Conservation (phyloP, 805 yeast species). For the Candida maesae region DNA sequence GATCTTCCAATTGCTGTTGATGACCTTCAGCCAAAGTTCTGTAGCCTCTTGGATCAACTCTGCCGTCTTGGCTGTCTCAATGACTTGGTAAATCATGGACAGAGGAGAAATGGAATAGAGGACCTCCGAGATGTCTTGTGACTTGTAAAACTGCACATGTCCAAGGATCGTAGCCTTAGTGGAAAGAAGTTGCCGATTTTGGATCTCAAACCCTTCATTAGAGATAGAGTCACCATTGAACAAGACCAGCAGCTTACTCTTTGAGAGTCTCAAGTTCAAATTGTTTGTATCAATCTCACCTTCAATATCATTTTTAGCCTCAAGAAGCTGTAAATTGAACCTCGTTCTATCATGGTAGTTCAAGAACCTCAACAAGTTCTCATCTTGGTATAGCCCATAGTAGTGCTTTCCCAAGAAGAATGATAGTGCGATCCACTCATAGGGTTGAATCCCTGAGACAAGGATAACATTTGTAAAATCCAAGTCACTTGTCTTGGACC, state of each 20-base stretch:
- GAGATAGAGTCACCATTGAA: conserved; percentile 16
- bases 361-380: conserved; percentile 37
- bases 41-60: conserved; percentile 34
- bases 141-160: conserved; percentile 5
- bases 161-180: conserved; percentile 10
- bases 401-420: conserved; percentile 48
- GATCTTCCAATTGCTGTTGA: conserved; percentile 47
- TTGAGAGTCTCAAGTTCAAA: conserved; percentile 17
- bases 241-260: conserved; percentile 16
- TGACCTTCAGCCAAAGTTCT: conserved; percentile 38
- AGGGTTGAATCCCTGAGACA: conserved; percentile 33
- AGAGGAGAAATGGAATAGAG: conserved; percentile 47
- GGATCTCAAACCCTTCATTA: background rate
- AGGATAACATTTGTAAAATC: conserved; percentile 34
- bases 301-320: conserved; percentile 26
- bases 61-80: conserved; percentile 41
- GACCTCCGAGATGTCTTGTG: conserved; percentile 14
- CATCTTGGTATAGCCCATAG: conserved; percentile 41
- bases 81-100: conserved; percentile 39
- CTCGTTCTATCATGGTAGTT: conserved; percentile 34
- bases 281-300: conserved; percentile 19
- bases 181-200: conserved; percentile 4
- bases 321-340: conserved; percentile 34
- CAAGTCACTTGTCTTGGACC: conserved; percentile 15
- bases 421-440: conserved; percentile 51